Evolutionary conservation across 805 yeast genomes (phyloP).

Genomic region (Blastobotrys mokoenaii): DNA sequence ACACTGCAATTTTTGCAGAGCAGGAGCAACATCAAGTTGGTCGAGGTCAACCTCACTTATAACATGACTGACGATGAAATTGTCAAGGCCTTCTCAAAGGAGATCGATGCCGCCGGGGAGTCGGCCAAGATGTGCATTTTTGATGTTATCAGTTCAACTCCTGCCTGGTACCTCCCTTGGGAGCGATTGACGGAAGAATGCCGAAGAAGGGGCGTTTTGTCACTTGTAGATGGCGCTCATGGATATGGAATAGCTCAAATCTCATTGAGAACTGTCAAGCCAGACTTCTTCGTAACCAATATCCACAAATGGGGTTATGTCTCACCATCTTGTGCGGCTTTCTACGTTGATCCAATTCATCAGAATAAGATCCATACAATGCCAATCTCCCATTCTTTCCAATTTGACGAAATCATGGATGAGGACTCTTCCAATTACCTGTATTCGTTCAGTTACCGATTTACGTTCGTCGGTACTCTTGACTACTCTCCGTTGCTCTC

Average conservation of each 20-base stretch:
- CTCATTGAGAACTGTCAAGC: slow-evolving; percentile 27
- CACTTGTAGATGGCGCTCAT: slow-evolving; percentile 70
- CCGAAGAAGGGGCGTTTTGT: slow-evolving; percentile 37
- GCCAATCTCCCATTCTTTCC: slow-evolving; percentile 38
- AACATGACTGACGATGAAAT: slow-evolving; percentile 40
- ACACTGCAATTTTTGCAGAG: slow-evolving; percentile 29
- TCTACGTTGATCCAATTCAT: slow-evolving; percentile 47
- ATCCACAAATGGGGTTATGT: slow-evolving; percentile 62
- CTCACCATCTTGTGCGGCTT: slow-evolving; percentile 50
- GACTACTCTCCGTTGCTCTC: slow-evolving; percentile 37
- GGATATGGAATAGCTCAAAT: slow-evolving; percentile 40
- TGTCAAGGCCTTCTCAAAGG: slow-evolving; percentile 23
- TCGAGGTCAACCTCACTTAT: slow-evolving; percentile 34
- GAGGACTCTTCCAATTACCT: slow-evolving; percentile 15
- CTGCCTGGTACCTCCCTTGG: slow-evolving; percentile 54
- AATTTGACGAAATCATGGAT: not conserved
- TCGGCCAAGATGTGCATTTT: slow-evolving; percentile 36
- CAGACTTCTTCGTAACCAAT: slow-evolving; percentile 56
- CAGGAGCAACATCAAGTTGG: slow-evolving; percentile 28
- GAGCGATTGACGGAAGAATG: slow-evolving; percentile 40
- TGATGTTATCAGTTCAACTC: slow-evolving; percentile 56
- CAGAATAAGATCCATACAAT: slow-evolving; percentile 45
- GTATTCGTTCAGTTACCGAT: slow-evolving; percentile 25
- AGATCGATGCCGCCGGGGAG: slow-evolving; percentile 22
- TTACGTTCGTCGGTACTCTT: slow-evolving; percentile 43